phyloP scores from a whole-genome alignment of 768 basidiomycete species.

The Asterophora lycoperdoides region DNA sequence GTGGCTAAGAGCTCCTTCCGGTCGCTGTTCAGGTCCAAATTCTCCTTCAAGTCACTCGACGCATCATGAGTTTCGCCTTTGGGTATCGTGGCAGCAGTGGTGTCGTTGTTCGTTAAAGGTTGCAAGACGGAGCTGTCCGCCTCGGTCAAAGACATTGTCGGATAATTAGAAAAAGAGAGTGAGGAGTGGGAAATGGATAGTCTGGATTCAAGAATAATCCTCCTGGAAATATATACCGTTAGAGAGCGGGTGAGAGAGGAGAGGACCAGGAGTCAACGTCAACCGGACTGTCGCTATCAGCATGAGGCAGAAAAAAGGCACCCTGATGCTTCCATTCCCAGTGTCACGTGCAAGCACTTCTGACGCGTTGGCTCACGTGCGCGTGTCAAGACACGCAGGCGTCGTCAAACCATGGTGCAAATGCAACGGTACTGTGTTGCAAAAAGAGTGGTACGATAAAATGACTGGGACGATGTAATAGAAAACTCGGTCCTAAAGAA shows the following conservation, averaged over 20 bases:
- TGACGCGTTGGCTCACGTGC: slow-evolving; percentile 18
- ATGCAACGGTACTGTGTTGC: neutral
- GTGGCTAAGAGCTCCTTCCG: slow-evolving; percentile 1
- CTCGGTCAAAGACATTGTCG: slow-evolving; percentile 18
- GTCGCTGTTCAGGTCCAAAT: slow-evolving; percentile 6
- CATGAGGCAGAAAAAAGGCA: slow-evolving; percentile 14
- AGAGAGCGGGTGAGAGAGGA: slow-evolving; percentile 4
- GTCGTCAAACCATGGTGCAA: too few species aligned
- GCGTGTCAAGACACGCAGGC: too few species aligned
- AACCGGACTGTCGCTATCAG: slow-evolving; percentile 3
- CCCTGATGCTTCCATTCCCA: too few species aligned
- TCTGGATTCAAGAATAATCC: slow-evolving; percentile 1
- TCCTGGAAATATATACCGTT: slow-evolving; percentile 12
- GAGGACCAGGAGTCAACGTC: slow-evolving; percentile 7
- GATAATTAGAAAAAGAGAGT: slow-evolving; percentile 18
- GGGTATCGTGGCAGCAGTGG: neutral
- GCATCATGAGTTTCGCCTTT: slow-evolving; percentile 7
- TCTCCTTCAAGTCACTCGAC: slow-evolving; percentile 7
- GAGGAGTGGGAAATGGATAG: slow-evolving; percentile 7
- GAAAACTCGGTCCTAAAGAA: neutral
- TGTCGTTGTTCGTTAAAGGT: slow-evolving; percentile 11
- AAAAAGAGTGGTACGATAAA: neutral
- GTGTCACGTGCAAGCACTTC: slow-evolving; percentile 13
- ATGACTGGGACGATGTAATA: neutral
- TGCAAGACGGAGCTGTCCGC: slow-evolving; percentile 11